Percentiles rank a stretch among this genome's conserved stretches.
phyloP scores from a whole-genome alignment of 2,329 filamentous ascomycete genomes.

The Arthrinium puccinioides region DNA sequence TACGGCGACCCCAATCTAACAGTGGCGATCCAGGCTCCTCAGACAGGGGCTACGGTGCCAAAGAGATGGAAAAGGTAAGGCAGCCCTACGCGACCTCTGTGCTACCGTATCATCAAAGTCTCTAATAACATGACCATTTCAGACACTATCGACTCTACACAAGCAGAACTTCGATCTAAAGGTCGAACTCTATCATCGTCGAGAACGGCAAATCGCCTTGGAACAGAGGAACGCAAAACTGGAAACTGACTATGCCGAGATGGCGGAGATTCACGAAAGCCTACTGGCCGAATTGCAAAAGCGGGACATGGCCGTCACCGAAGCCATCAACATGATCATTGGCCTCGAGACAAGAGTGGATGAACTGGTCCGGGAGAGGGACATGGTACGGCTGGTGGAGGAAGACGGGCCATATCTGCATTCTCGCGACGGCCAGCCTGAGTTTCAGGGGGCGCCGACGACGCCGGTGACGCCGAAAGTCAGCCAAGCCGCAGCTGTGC shows the following conservation, averaged over 20 bases:
- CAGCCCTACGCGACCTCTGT: constrained; percentile 1
- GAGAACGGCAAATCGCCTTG: constrained; percentile 54
- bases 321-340: constrained; percentile 64
- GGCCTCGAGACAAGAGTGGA: constrained; percentile 54
- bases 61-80: constrained; percentile 60
- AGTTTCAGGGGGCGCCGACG: not conserved
- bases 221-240: constrained; percentile 51
- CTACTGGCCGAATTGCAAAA: constrained; percentile 56
- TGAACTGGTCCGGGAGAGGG: constrained; percentile 43
- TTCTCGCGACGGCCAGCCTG: constrained; percentile 16
- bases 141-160: constrained; percentile 61
- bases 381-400: constrained; percentile 45
- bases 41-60: constrained; percentile 52
- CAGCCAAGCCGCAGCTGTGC: not conserved
- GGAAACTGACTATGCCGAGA: constrained; percentile 44
- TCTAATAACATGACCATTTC: constrained; percentile 6
- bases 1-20: constrained; percentile 35
- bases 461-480: not conserved
- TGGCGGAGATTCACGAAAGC: constrained; percentile 50
- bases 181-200: constrained; percentile 62
- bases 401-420: constrained; percentile 27
- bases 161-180: constrained; percentile 76
- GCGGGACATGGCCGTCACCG: constrained; percentile 62
- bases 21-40: constrained; percentile 31
- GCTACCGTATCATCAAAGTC: not conserved